phyloP scores from a whole-genome alignment of 208 protist species.

The Leishmania major region DNA sequence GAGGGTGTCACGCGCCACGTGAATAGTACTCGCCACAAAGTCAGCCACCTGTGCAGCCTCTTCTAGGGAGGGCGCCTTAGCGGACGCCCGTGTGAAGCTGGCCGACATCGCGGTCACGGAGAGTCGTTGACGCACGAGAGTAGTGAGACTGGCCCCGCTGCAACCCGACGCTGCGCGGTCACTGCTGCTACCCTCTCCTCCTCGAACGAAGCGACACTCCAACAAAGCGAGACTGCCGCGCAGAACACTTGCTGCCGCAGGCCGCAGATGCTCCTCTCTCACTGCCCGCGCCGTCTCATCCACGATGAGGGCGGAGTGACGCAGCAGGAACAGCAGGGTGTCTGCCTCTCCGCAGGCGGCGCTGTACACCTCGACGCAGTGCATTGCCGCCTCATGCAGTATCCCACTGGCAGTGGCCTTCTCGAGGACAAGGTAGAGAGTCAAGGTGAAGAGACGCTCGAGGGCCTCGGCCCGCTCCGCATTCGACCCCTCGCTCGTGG shows the following conservation, averaged over 20 bases:
- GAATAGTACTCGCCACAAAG: slow-evolving; percentile 71
- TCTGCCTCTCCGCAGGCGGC: slow-evolving; percentile 37
- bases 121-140: slow-evolving; percentile 52
- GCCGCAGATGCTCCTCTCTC: slow-evolving; percentile 57
- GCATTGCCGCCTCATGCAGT: slow-evolving; percentile 65
- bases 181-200: not conserved
- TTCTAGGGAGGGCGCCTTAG: not conserved
- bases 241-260: slow-evolving; percentile 67
- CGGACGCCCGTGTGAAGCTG: slow-evolving; percentile 17
- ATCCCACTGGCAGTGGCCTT: slow-evolving; percentile 66
- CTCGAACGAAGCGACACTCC: slow-evolving; percentile 11
- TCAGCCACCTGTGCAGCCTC: slow-evolving; percentile 51
- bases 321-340: slow-evolving; percentile 60
- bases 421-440: slow-evolving; percentile 87
- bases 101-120: slow-evolving; percentile 23
- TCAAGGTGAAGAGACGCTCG: slow-evolving; percentile 58
- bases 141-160: slow-evolving; percentile 14
- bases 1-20: slow-evolving; percentile 58
- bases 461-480: slow-evolving; percentile 23
- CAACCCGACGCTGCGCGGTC: not conserved
- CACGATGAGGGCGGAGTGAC: slow-evolving; percentile 50
- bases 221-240: slow-evolving; percentile 56
- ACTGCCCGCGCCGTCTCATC: slow-evolving; percentile 82
- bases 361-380: slow-evolving; percentile 49
- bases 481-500: not conserved